These are phyloP conservation scores for Purshia tridentata DNA, from an alignment of 306 rosid genomes.

Conservation along the genomic window DNA sequence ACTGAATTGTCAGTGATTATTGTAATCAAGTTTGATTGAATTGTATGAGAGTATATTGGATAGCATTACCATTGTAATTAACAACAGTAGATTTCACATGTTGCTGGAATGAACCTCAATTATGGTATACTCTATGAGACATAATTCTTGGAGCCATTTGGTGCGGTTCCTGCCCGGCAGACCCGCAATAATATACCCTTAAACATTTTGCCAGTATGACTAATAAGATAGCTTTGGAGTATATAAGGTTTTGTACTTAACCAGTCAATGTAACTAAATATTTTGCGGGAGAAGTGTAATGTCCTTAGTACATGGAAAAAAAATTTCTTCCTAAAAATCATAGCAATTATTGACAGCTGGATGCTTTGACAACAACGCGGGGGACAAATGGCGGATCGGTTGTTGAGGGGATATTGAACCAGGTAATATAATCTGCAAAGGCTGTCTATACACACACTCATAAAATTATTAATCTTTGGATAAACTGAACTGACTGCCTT, in stretches of 20 bases:
- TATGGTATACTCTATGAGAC: background rate
- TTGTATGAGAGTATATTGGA: background rate
- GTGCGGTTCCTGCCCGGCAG: background rate
- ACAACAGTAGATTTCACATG: no score
- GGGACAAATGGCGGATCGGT: slow-evolving; percentile 84
- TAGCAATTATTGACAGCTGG: slow-evolving; percentile 44
- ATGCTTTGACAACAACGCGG: slow-evolving; percentile 76
- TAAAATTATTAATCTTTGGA: background rate
- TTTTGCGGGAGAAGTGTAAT: no score
- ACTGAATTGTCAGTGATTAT: background rate
- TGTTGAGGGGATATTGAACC: slow-evolving; percentile 63
- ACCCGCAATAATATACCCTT: no score
- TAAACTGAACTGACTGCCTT: slow-evolving; percentile 22
- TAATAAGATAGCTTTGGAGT: no score
- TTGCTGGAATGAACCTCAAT: no score
- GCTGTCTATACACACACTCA: background rate
- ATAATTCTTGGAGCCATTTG: background rate
- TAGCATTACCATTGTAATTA: background rate
- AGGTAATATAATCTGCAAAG: slow-evolving; percentile 43
- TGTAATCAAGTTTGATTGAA: background rate
- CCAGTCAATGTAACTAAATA: no score
- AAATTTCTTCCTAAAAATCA: no score
- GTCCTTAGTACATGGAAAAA: no score
- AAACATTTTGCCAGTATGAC: no score
- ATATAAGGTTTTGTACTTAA: no score